Evolutionary conservation across 257 asterid genomes (phyloP).

Genomic region (Nicotiana benthamiana): DNA sequence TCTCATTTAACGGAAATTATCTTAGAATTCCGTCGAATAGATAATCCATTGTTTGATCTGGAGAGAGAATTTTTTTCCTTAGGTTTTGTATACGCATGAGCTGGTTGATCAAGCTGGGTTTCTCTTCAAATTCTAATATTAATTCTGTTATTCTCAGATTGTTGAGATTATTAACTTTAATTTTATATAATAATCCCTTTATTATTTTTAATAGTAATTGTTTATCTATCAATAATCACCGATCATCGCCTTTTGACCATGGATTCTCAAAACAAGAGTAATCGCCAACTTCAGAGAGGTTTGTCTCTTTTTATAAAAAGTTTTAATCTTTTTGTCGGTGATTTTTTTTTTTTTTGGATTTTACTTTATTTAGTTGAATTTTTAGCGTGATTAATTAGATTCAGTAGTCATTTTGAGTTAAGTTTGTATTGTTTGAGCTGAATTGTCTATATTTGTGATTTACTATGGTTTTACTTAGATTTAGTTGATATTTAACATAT

Average conservation of each 20-base stretch:
- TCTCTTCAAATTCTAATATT: slow-evolving; percentile 31
- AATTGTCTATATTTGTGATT: not conserved
- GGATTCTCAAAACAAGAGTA: slow-evolving; percentile 51
- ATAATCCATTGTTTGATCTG: not conserved
- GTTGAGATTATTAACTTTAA: slow-evolving; percentile 24
- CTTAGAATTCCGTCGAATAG: not conserved
- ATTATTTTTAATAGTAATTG: slow-evolving; percentile 5
- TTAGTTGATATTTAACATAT: not conserved
- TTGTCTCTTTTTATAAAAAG: not conserved
- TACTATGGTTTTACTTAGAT: not conserved
- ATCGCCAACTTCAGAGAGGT: slow-evolving; percentile 62
- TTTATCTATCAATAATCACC: slow-evolving; percentile 17
- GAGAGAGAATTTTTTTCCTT: not conserved
- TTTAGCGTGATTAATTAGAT: not conserved
- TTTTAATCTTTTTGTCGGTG: not conserved
- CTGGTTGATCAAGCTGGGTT: slow-evolving; percentile 61
- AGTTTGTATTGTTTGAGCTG: not conserved
- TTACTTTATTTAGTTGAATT: not conserved
- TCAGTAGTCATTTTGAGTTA: not conserved
- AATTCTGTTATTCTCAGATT: slow-evolving; percentile 3
- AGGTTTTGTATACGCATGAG: slow-evolving; percentile 80
- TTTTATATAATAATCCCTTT: not conserved
- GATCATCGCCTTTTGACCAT: slow-evolving; percentile 15
- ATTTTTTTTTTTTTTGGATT: not conserved
- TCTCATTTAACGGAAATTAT: not conserved